These are phyloP conservation scores for Ophiostoma angusticollis DNA, from an alignment of 2,329 filamentous ascomycete genomes.

Conservation along the genomic window DNA sequence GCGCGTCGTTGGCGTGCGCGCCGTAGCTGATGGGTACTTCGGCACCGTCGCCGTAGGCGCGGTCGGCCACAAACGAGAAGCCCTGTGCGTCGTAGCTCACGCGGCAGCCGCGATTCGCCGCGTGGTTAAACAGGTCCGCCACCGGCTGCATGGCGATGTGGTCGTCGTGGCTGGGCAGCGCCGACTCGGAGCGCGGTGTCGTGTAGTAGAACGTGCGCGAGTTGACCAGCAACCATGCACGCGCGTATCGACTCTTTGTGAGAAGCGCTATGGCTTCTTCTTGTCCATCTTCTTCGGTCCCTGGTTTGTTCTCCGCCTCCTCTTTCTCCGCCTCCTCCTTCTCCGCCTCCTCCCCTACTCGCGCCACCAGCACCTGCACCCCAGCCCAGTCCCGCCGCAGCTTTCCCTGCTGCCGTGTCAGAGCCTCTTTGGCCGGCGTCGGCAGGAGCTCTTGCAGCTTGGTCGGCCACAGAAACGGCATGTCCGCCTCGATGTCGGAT, in stretches of 20 bases:
- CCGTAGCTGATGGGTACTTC: slow-evolving; percentile 61
- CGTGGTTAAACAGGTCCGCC: slow-evolving; percentile 56
- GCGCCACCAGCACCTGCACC: slow-evolving; percentile 15
- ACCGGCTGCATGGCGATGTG: slow-evolving; percentile 59
- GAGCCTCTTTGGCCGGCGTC: slow-evolving; percentile 27
- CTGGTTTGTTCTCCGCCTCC: neutral
- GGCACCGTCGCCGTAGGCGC: slow-evolving; percentile 39
- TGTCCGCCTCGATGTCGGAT: slow-evolving; percentile 38
- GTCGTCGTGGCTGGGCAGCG: slow-evolving; percentile 33
- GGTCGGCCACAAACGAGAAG: slow-evolving; percentile 41
- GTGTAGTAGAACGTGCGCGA: slow-evolving; percentile 49
- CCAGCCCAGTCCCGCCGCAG: slow-evolving; percentile 28
- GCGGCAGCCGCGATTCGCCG: slow-evolving; percentile 32
- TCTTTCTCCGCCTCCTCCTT: neutral
- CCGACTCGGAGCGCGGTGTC: slow-evolving; percentile 30
- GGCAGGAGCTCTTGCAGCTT: slow-evolving; percentile 36
- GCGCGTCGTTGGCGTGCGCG: slow-evolving; percentile 55
- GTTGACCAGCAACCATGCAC: slow-evolving; percentile 47
- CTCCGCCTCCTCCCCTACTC: no score
- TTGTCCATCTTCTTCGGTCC: no score
- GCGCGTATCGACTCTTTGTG: slow-evolving; percentile 26
- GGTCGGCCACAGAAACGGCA: slow-evolving; percentile 37
- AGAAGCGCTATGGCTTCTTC: neutral
- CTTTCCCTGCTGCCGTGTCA: slow-evolving; percentile 38
- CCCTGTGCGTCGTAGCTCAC: slow-evolving; percentile 36